A percentile compares a stretch with the other conserved stretches of the same genome.
phyloP scores from a whole-genome alignment of 2,329 filamentous ascomycete genomes.

The Epichloe gansuensis region DNA sequence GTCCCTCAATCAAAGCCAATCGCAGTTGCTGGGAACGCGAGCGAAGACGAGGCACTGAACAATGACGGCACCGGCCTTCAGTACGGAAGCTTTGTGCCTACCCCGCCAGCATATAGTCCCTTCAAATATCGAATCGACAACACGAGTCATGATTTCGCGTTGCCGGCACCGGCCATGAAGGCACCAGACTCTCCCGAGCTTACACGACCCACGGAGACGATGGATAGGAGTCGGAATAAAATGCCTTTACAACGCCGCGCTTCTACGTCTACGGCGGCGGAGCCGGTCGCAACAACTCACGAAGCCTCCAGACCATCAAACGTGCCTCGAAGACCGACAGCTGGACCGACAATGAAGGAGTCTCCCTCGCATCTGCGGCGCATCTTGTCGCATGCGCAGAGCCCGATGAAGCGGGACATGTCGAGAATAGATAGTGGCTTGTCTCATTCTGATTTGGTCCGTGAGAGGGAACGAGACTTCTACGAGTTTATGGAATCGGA shows the following conservation, averaged over 20 bases:
- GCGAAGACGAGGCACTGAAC: slow-evolving; percentile 9
- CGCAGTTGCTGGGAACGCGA: not conserved
- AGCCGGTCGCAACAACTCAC: slow-evolving; percentile 10
- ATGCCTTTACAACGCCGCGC: slow-evolving; percentile 22
- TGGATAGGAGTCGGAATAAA: slow-evolving; percentile 12
- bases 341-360: slow-evolving; percentile 5
- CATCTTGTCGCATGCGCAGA: slow-evolving; percentile 20
- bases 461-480: slow-evolving; percentile 69
- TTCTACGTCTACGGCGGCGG: slow-evolving; percentile 21
- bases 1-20: slow-evolving; percentile 2
- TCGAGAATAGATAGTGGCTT: slow-evolving; percentile 29
- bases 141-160: slow-evolving; percentile 29
- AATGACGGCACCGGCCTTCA: slow-evolving; percentile 25
- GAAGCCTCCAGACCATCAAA: not conserved
- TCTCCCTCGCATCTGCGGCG: slow-evolving; percentile 22
- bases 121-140: slow-evolving; percentile 4
- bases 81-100: slow-evolving; percentile 41
- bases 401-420: not conserved
- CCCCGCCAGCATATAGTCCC: slow-evolving; percentile 23
- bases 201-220: slow-evolving; percentile 9
- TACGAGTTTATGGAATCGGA: slow-evolving; percentile 73
- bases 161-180: slow-evolving; percentile 41
- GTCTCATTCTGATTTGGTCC: slow-evolving; percentile 46
- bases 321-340: slow-evolving; percentile 9
- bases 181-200: slow-evolving; percentile 17